These are phyloP conservation scores for Basidiobolus meristosporus DNA, from an alignment of 371 early-diverging fungal genomes.

Conservation along the genomic window DNA sequence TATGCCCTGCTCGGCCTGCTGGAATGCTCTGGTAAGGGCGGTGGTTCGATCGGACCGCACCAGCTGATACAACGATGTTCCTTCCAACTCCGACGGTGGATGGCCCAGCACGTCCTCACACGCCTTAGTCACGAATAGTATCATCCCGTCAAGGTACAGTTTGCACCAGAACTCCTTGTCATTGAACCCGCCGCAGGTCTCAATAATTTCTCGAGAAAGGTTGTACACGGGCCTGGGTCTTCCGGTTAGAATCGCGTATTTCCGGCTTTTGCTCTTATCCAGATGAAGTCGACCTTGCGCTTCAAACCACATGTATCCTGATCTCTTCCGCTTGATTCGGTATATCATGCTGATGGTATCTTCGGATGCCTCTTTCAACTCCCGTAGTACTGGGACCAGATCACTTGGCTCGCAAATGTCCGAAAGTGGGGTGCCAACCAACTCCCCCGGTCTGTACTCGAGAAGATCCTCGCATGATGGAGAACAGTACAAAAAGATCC, in stretches of 20 bases:
- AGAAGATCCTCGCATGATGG: slow-evolving; percentile 17
- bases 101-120: slow-evolving; percentile 16
- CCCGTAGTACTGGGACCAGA: slow-evolving; percentile 34
- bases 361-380: slow-evolving; percentile 19
- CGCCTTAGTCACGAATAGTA: slow-evolving; percentile 20
- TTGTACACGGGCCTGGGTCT: slow-evolving; percentile 21
- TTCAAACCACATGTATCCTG: slow-evolving; percentile 40
- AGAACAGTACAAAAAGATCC: slow-evolving; percentile 38
- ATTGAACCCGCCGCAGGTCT: slow-evolving; percentile 1
- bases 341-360: slow-evolving; percentile 24
- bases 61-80: slow-evolving; percentile 26
- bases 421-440: slow-evolving; percentile 24
- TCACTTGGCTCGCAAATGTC: slow-evolving; percentile 42
- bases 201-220: slow-evolving; percentile 10
- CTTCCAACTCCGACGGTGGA: slow-evolving; percentile 14
- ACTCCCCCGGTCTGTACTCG: slow-evolving; percentile 23
- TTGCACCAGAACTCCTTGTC: slow-evolving; percentile 39
- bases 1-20: slow-evolving; percentile 19
- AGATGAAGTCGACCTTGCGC: slow-evolving; percentile 30
- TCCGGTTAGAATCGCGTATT: slow-evolving; percentile 33
- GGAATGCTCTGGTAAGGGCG: slow-evolving; percentile 19
- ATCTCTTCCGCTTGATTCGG: slow-evolving; percentile 26
- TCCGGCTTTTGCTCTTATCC: slow-evolving; percentile 29
- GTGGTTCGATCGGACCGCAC: slow-evolving; percentile 27
- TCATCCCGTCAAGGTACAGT: slow-evolving; percentile 31